phyloP scores from a whole-genome alignment of 2,329 filamentous ascomycete genomes.

The Periconia sp. region DNA sequence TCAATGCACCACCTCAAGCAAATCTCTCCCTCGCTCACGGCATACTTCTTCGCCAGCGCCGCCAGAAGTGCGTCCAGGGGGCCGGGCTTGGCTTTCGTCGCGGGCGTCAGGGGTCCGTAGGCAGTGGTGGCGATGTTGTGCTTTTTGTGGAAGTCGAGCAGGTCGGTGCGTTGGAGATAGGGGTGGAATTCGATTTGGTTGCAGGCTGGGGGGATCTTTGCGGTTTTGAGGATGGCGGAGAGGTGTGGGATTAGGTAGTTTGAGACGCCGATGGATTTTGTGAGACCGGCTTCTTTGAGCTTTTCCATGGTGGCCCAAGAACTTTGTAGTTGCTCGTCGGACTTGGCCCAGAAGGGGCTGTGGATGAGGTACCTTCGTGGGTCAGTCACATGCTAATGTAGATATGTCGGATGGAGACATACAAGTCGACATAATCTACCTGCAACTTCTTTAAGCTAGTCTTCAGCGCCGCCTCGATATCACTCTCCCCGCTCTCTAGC shows the following conservation, averaged over 20 bases:
- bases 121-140: slow-evolving; percentile 56
- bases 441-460: slow-evolving; percentile 65
- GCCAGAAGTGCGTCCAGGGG: slow-evolving; percentile 61
- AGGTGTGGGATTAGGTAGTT: slow-evolving; percentile 63
- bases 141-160: slow-evolving; percentile 61
- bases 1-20: slow-evolving; percentile 66
- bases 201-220: slow-evolving; percentile 63
- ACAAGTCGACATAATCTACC: slow-evolving; percentile 68
- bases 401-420: slow-evolving; percentile 19
- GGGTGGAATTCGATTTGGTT: slow-evolving; percentile 76
- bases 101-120: slow-evolving; percentile 56
- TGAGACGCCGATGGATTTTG: slow-evolving; percentile 67
- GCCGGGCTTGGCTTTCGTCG: slow-evolving; percentile 61
- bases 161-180: slow-evolving; percentile 66
- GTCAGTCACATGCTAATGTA: neutral
- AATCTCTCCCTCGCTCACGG: slow-evolving; percentile 63
- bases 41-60: slow-evolving; percentile 65
- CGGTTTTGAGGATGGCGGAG: slow-evolving; percentile 58
- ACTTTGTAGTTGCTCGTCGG: slow-evolving; percentile 60
- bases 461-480: slow-evolving; percentile 63
- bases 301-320: slow-evolving; percentile 67
- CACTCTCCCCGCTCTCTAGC: slow-evolving; percentile 57
- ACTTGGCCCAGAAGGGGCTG: slow-evolving; percentile 63
- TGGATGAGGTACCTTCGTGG: slow-evolving; percentile 64
- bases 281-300: slow-evolving; percentile 62